Conservation (phyloP, 1,284 basidiomycete genomes). For the Cutaneotrichosporon sp. region DNA sequence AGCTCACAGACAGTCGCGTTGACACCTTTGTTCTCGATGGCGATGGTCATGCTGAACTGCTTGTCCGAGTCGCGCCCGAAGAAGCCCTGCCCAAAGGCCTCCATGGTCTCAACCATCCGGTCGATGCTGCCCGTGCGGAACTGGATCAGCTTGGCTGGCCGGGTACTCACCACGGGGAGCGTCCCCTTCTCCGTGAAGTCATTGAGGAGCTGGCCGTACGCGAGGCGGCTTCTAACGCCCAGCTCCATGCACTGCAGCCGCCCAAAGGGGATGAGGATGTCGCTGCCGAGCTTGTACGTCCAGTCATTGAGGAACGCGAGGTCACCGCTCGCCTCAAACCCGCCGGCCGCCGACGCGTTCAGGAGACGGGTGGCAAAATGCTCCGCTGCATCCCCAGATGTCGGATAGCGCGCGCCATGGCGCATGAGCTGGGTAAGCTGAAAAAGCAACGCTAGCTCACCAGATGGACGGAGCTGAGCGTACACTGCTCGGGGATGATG, state of each 20-base stretch:
- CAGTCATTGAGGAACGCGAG: slow-evolving; percentile 56
- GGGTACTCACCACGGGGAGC: slow-evolving; percentile 28
- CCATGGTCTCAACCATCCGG: slow-evolving; percentile 77
- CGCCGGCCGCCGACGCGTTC: slow-evolving; percentile 34
- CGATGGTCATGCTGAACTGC: slow-evolving; percentile 66
- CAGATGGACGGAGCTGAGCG: slow-evolving; percentile 67
- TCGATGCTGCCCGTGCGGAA: slow-evolving; percentile 78
- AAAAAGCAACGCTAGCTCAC: not conserved
- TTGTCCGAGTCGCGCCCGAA: slow-evolving; percentile 78
- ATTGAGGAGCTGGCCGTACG: slow-evolving; percentile 77
- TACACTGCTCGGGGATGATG: slow-evolving; percentile 66
- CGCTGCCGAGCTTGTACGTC: slow-evolving; percentile 55
- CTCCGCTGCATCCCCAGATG: slow-evolving; percentile 36
- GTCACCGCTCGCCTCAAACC: slow-evolving; percentile 43
- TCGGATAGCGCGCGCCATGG: slow-evolving; percentile 54
- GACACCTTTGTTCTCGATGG: slow-evolving; percentile 60
- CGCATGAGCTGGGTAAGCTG: slow-evolving; percentile 63
- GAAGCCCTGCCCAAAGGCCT: slow-evolving; percentile 84
- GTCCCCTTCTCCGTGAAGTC: slow-evolving; percentile 63
- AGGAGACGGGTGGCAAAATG: slow-evolving; percentile 40
- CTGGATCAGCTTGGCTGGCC: slow-evolving; percentile 51
- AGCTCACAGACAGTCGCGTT: slow-evolving; percentile 54
- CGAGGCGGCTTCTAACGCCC: slow-evolving; percentile 53
- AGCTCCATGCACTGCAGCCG: slow-evolving; percentile 52
- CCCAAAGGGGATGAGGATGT: slow-evolving; percentile 57